Evolutionary conservation across 495 filamentous ascomycete species (phyloP), one percentile per base, ranked within the genome.

Genomic region (Penicillium fimorum): DNA sequence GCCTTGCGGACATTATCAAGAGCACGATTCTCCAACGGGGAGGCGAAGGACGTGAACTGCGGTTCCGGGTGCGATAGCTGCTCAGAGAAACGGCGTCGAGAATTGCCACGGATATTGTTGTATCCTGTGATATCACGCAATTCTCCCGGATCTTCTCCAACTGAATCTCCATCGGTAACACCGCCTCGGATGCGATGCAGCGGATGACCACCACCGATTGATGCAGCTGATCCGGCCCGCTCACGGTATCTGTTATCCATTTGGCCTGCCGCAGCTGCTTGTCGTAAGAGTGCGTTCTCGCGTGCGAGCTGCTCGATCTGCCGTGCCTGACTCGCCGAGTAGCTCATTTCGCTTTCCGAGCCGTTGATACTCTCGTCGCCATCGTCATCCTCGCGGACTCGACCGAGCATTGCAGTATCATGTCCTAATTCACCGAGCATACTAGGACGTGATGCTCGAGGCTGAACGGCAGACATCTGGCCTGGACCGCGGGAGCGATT

Each of bases 371-470:
- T 88, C 13, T 90, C 88, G 43, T 89, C 84, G 44, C 92, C 91
- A 64, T 91, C 89, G 25, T 92, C 89, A 48, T 90, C 88, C 68
- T 95, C 90, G 40, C 87, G 86, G 42, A 95, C 81, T 48, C 89
- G 91, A 22, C 87, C 87, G 11, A 95, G 78, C 64, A 85, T 84
- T 8, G 75, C 79, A 27, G 84, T 79, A 59, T 91, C 88, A 55
- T 82, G 87, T 25, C 87, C 84, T 70, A 90, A 79, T 64, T 92
- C 89, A 53, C 88, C 90, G 20, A 94, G 76, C 72, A 96, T 84
- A 67, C 91, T 96, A 40, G 90, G 90, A 44, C 91, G 83, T 12
- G 92, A 95, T 2, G 89, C 87, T 44, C 92, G 84, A 61, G 92
- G 89, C 63, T 93, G 87, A 40, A 91, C 76, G 43, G 83, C 86